A percentile compares a stretch with the other conserved stretches of the same genome.
These are phyloP conservation scores for Helminthosporium solani DNA, from an alignment of 2,329 filamentous ascomycete species.

Conservation along the genomic window DNA sequence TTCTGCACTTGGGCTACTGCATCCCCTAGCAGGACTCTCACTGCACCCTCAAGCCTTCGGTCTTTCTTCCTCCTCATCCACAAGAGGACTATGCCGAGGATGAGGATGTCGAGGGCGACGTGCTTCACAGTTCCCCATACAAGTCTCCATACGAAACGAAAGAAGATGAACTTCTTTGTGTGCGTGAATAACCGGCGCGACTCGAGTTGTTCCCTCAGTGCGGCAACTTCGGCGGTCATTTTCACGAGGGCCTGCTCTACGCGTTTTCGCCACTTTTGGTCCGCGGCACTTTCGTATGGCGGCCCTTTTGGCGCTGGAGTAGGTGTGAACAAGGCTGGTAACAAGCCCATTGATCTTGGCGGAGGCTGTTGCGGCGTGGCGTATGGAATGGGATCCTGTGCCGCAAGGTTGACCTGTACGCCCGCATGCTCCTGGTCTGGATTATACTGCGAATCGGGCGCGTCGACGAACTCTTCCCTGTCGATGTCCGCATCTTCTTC, in stretches of 20 bases:
- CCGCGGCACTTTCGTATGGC: constrained; percentile 27
- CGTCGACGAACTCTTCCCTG: constrained; percentile 50
- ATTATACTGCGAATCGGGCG: constrained; percentile 49
- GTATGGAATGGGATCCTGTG: constrained; percentile 12
- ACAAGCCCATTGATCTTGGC: constrained; percentile 9
- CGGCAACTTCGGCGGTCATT: constrained; percentile 89
- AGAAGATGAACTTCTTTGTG: constrained; percentile 60
- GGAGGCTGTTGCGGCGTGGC: constrained; percentile 10
- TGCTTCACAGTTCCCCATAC: constrained; percentile 72
- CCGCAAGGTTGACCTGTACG: constrained; percentile 16
- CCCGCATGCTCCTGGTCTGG: constrained; percentile 19
- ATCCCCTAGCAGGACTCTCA: constrained; percentile 62
- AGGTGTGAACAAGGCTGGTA: constrained; percentile 14
- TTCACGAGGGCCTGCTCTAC: constrained; percentile 85
- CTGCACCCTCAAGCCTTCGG: constrained; percentile 69
- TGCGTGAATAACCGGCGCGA: constrained; percentile 70
- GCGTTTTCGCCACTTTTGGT: constrained; percentile 71
- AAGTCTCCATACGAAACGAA: constrained; percentile 65
- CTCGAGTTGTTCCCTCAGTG: constrained; percentile 86
- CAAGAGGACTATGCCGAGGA: constrained; percentile 65
- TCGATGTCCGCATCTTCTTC: constrained; percentile 36
- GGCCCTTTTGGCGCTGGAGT: constrained; percentile 15
- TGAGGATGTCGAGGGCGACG: constrained; percentile 67
- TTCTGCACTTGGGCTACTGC: constrained; percentile 42
- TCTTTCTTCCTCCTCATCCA: constrained; percentile 75